Evolutionary conservation across 169 alveolate genomes (phyloP).

Genomic region (Miamiensis avidus): DNA sequence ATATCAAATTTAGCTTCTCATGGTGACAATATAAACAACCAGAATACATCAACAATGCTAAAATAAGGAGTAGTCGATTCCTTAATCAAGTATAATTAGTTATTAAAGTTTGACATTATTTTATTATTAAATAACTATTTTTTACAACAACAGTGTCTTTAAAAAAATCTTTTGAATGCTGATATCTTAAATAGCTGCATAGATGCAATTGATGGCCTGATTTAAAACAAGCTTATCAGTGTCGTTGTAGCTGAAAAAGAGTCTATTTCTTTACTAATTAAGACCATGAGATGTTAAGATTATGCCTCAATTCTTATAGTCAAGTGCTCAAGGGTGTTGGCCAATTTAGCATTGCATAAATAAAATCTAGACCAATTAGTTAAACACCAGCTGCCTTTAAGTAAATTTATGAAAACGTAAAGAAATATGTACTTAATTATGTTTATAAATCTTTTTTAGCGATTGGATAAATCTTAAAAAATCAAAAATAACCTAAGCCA

Average conservation of each 20-base stretch:
- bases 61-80: conserved; percentile 11
- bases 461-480: neutral
- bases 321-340: neutral
- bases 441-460: no score
- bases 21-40: conserved; percentile 1
- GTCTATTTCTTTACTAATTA: neutral
- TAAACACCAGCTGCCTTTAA: neutral
- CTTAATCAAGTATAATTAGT: neutral
- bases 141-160: neutral
- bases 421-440: neutral
- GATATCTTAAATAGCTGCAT: conserved; percentile 2
- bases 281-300: conserved; percentile 4
- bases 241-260: neutral
- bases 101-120: no score
- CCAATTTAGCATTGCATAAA: neutral
- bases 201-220: conserved; percentile 21
- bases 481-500: neutral
- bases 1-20: conserved; percentile 19
- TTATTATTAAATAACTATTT: neutral
- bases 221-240: conserved; percentile 11
- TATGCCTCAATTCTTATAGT: neutral
- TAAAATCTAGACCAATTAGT: neutral
- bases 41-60: conserved; percentile 2
- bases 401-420: no score
- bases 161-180: conserved; percentile 9